These are phyloP conservation scores for Elongisporangium undulatum DNA, from an alignment of 352 stramenopile genomes.

Conservation along the genomic window DNA sequence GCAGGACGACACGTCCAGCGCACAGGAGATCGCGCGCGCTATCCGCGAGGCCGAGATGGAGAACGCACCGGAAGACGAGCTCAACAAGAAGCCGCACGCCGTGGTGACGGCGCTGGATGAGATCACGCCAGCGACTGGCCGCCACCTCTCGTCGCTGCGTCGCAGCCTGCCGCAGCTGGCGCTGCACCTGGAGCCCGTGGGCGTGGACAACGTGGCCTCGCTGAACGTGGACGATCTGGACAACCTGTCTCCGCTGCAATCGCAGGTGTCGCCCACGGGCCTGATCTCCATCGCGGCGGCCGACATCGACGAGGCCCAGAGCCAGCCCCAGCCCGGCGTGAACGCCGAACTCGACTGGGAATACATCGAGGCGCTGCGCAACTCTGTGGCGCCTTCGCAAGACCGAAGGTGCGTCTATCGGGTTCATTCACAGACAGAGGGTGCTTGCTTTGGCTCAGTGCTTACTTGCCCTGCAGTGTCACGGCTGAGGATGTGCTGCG, in stretches of 20 bases:
- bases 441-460: conserved; percentile 2
- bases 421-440: background rate
- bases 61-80: conserved; percentile 13
- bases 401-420: background rate
- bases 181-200: conserved; percentile 31
- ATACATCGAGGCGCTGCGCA: conserved; percentile 56
- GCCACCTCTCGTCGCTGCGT: conserved; percentile 13
- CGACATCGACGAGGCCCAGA: conserved; percentile 70
- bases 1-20: conserved; percentile 69
- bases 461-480: conserved; percentile 9
- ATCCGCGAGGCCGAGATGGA: conserved; percentile 61
- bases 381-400: conserved; percentile 5
- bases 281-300: conserved; percentile 82
- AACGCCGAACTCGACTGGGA: conserved; percentile 59
- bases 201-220: conserved; percentile 41
- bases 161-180: conserved; percentile 21
- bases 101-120: conserved; percentile 22
- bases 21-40: conserved; percentile 51
- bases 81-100: conserved; percentile 46
- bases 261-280: conserved; percentile 64
- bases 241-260: conserved; percentile 26
- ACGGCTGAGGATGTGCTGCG: conserved; percentile 13
- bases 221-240: conserved; percentile 43
- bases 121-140: conserved; percentile 4
- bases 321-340: conserved; percentile 15